phyloP scores from a whole-genome alignment of 2,329 filamentous ascomycete genomes.

The Pseudogymnoascus sp. region DNA sequence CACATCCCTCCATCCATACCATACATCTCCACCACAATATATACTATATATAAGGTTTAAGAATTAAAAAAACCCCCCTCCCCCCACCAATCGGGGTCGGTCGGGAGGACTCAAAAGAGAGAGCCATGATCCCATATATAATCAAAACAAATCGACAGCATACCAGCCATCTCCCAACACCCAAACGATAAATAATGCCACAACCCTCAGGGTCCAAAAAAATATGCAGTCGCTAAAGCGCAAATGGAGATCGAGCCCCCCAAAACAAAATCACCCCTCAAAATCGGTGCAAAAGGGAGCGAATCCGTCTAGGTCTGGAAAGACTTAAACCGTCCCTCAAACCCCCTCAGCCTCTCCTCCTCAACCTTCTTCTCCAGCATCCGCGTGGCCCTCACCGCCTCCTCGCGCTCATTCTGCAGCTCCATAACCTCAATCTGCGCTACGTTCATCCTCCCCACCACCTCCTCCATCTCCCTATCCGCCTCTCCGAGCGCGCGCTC shows the following conservation, averaged over 20 bases:
- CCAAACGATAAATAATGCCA: neutral
- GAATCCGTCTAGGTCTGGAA: slow-evolving; percentile 5
- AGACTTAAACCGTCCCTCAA: slow-evolving; percentile 23
- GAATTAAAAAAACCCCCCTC: neutral
- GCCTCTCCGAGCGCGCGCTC: slow-evolving; percentile 72
- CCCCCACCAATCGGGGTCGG: neutral
- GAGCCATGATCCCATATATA: neutral
- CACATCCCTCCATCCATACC: neutral
- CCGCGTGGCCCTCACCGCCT: slow-evolving; percentile 63
- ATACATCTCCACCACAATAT: neutral
- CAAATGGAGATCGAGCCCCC: neutral
- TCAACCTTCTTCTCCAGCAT: slow-evolving; percentile 60
- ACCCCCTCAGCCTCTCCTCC: slow-evolving; percentile 27
- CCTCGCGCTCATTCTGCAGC: slow-evolving; percentile 66
- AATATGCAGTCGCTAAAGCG: neutral
- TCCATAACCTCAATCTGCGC: slow-evolving; percentile 78
- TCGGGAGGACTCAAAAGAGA: neutral
- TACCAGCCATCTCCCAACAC: neutral
- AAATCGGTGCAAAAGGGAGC: too few species aligned
- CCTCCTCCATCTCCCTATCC: slow-evolving; percentile 75
- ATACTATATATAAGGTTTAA: slow-evolving; percentile 2
- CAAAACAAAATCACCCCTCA: neutral
- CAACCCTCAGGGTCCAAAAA: neutral
- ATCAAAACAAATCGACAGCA: neutral
- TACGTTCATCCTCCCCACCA: slow-evolving; percentile 72